Base-by-base conservation (phyloP, 805 yeast genomes). In the Sugiyamaella mastotermitis region DNA sequence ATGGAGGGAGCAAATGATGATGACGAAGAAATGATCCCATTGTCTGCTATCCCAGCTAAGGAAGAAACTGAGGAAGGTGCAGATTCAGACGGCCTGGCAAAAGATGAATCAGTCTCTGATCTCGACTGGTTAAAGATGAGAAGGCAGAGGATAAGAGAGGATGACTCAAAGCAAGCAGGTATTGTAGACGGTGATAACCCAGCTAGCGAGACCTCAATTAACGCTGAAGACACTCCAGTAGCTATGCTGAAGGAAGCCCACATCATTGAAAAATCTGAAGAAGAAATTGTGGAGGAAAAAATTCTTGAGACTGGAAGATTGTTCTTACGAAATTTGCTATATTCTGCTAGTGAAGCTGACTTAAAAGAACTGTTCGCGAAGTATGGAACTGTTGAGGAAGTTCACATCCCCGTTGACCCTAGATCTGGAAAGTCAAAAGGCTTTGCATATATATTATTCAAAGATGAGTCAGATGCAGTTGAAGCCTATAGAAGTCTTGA, bases 361-460 rank as follows among this genome's bases (percentile, higher is more conserved):
- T 81, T 88, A 56, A 61, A 65, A 22, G 63, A 69, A 2, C 64
- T 87, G 17, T 88, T 92, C 52, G 46, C 68, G 4, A 56, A 66
- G 3, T 92, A 64, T 56, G 98, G 98, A 7, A 63, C 64, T 4
- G 58, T 87, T 26, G 84, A 79, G 47, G 97, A 92, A 62, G 95
- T 86, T 1, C 98, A 92, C 60, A 68, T 92, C 51, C 96, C 98
- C 1, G 60, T 87, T 25, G 97, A 90, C 55, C 80, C 94, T 3
- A 75, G 92, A 62, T 84, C 94, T 0, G 94, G 94, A 8, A 74
- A 78, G 50, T 81, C 95, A 1, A 92, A 92, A 61, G 98, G 98
- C 0, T 85, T 86, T 59, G 95, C 92, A 0, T 88, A 88, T 53
- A 70, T 87, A 9, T 77, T 80, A 55, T 92, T 82, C 55, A 63